Conservation (phyloP, 192 early-diverging fungal species). For the Martensiomyces pterosporus region DNA sequence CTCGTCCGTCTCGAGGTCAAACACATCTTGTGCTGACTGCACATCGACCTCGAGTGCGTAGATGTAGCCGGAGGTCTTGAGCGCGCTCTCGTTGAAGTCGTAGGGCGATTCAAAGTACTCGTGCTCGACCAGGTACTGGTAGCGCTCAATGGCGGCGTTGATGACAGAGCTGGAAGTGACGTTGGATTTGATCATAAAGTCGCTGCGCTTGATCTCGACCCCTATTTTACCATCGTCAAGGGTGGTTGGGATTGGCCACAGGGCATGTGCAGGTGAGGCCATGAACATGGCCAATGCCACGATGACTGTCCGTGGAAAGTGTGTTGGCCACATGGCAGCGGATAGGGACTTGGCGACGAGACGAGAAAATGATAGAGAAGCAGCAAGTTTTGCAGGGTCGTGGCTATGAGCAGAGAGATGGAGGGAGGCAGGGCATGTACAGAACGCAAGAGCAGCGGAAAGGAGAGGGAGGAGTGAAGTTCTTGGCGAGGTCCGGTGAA, state of each 20-base stretch:
- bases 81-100: constrained; percentile 38
- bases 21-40: constrained; percentile 43
- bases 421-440: no score
- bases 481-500: no score
- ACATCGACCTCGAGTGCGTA: constrained; percentile 47
- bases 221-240: constrained; percentile 43
- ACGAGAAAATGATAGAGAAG: constrained; percentile 2
- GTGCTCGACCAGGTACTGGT: constrained; percentile 53
- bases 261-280: background rate
- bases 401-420: no score
- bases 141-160: constrained; percentile 55
- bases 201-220: constrained; percentile 52
- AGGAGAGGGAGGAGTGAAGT: no score
- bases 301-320: background rate
- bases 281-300: background rate
- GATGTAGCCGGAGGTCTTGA: constrained; percentile 37
- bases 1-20: constrained; percentile 62
- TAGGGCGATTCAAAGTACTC: constrained; percentile 54
- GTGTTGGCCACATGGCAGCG: background rate
- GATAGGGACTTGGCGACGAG: no score
- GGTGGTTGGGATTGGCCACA: constrained; percentile 39
- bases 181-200: constrained; percentile 58
- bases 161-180: constrained; percentile 54
- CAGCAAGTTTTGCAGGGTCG: background rate
- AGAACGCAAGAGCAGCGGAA: no score